Percentiles rank a stretch among this genome's conserved stretches.
Conservation (phyloP, 768 basidiomycete species). For the Nidularia pulvinata region DNA sequence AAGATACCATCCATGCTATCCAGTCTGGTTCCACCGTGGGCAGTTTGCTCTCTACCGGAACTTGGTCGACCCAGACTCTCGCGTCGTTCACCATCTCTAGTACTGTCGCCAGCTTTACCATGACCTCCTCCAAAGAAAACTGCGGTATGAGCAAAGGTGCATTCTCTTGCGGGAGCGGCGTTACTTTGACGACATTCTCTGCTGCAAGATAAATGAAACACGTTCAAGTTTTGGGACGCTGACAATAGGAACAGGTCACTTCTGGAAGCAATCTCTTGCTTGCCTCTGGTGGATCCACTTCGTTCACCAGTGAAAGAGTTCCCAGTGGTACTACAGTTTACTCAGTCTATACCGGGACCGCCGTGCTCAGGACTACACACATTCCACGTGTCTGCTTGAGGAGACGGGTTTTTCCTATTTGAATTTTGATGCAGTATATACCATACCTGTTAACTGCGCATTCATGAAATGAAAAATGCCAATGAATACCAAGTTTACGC, state of each 20-base stretch:
- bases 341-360: constrained; percentile 34
- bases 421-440: no score
- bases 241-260: constrained; percentile 33
- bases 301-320: constrained; percentile 45
- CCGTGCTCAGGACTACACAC: no score
- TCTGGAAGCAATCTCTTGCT: constrained; percentile 48
- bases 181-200: constrained; percentile 44
- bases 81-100: constrained; percentile 55
- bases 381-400: no score
- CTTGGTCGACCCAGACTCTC: constrained; percentile 61
- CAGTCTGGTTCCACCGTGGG: constrained; percentile 35
- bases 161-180: constrained; percentile 53
- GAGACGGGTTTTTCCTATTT: no score
- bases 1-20: constrained; percentile 43
- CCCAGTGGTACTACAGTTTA: constrained; percentile 51
- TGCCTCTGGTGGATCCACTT: constrained; percentile 46
- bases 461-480: no score
- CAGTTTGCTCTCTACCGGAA: constrained; percentile 53
- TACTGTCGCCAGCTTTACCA: constrained; percentile 47
- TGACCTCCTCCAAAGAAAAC: constrained; percentile 57
- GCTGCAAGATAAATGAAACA: constrained; percentile 35
- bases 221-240: neutral
- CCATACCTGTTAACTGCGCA: no score
- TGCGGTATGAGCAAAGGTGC: constrained; percentile 48
- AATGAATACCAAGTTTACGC: no score